A percentile compares a stretch with the other conserved stretches of the same genome.
Evolutionary conservation across 371 early-diverging fungal species (phyloP).

Genomic region (Mortierella sp.): DNA sequence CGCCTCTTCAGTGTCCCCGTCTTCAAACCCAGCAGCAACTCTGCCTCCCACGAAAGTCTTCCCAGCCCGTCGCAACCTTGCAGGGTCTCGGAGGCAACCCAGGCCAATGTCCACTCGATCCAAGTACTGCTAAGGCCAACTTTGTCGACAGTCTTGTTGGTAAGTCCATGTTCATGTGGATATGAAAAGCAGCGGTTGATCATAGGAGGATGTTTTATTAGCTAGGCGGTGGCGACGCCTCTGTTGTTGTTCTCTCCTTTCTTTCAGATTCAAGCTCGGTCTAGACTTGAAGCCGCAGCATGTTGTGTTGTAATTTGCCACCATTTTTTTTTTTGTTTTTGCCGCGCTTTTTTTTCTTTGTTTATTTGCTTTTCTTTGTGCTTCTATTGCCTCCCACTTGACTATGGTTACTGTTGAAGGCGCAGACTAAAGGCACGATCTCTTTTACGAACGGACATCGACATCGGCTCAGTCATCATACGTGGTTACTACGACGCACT

Average conservation of each 20-base stretch:
- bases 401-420: neutral
- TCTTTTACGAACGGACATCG: neutral
- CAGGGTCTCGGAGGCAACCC: constrained; percentile 2
- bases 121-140: constrained; percentile 44
- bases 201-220: neutral
- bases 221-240: constrained; percentile 7
- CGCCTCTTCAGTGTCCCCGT: constrained; percentile 32
- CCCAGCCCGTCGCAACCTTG: constrained; percentile 13
- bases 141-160: constrained; percentile 59
- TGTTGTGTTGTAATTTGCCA: constrained; percentile 1
- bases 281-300: constrained; percentile 7
- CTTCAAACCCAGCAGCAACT: constrained; percentile 38
- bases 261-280: neutral
- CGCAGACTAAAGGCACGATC: neutral
- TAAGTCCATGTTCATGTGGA: constrained; percentile 27
- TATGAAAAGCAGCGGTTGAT: too few relatives aligned
- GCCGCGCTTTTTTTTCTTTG: constrained; percentile 32
- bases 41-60: constrained; percentile 35
- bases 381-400: neutral
- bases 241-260: neutral
- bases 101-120: constrained; percentile 24
- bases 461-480: neutral
- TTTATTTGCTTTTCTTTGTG: constrained; percentile 6
- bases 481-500: neutral
- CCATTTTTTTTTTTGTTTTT: constrained; percentile 12